Percentiles rank a stretch among this genome's conserved stretches.
Conservation (phyloP, 306 rosid species). For the Dryas alaskensis region DNA sequence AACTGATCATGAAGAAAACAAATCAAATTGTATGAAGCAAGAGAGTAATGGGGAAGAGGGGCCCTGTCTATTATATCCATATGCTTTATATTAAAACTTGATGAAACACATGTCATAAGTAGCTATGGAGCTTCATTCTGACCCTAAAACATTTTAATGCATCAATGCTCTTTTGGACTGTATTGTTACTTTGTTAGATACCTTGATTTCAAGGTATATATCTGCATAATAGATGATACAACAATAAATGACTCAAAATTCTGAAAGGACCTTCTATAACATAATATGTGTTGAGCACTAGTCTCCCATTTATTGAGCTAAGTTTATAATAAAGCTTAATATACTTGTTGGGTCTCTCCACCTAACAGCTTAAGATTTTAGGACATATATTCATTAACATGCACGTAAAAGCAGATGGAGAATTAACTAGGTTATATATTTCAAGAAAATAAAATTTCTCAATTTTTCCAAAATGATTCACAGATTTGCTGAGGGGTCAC, state of each 20-base stretch:
- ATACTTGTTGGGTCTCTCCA: too few species aligned
- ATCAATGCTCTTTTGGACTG: constrained; percentile 5
- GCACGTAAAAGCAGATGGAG: not conserved
- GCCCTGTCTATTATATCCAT: not conserved
- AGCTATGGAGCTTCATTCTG: constrained; percentile 11
- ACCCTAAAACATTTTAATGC: not conserved
- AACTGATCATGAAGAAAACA: constrained; percentile 46
- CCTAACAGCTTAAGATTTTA: too few species aligned
- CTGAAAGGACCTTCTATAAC: not conserved
- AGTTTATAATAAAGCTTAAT: too few species aligned
- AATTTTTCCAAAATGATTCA: not conserved
- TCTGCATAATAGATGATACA: not conserved
- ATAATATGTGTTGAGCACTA: not conserved
- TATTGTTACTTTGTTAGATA: not conserved
- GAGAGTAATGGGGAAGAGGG: constrained; percentile 7
- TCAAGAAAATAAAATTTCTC: constrained; percentile 4
- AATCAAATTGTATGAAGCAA: constrained; percentile 11
- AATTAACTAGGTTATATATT: not conserved
- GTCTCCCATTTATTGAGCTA: too few species aligned
- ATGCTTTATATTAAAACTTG: not conserved
- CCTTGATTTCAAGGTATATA: constrained; percentile 6
- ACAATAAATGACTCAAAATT: not conserved
- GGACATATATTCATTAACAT: too few species aligned
- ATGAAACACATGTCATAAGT: constrained; percentile 1
- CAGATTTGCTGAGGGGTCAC: not conserved